Evolutionary conservation across 495 filamentous ascomycete genomes (phyloP).

Genomic region (Penicillium malachiteum): DNA sequence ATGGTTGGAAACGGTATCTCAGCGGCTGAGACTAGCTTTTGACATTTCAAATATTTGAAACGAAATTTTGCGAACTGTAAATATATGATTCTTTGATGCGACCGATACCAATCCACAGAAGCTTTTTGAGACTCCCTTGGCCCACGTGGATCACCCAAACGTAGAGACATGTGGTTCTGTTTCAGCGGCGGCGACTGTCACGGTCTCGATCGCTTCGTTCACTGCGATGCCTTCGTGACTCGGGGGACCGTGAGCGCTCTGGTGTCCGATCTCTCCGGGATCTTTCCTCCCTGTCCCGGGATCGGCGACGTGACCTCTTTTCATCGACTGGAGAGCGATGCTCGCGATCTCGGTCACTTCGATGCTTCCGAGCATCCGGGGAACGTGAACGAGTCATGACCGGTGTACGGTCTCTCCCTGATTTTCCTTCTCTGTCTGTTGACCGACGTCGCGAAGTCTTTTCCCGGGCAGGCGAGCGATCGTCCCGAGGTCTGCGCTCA

Average conservation of each 20-base stretch:
- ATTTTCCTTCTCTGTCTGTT: constrained; percentile 24
- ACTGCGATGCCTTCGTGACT: constrained; percentile 30
- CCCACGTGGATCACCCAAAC: background rate
- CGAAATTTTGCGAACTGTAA: background rate
- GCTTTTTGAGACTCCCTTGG: background rate
- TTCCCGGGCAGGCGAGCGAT: constrained; percentile 33
- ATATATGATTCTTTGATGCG: background rate
- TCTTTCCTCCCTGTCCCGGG: constrained; percentile 7
- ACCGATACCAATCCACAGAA: background rate
- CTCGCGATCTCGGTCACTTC: constrained; percentile 26
- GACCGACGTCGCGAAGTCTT: constrained; percentile 30
- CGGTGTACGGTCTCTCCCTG: constrained; percentile 29
- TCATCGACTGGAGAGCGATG: constrained; percentile 34
- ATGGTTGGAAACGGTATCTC: constrained; percentile 83
- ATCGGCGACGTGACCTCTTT: constrained; percentile 27
- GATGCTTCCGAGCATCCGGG: constrained; percentile 28
- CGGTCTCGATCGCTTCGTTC: constrained; percentile 36
- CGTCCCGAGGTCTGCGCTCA: constrained; percentile 32
- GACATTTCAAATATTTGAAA: background rate
- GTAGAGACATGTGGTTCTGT: constrained; percentile 6
- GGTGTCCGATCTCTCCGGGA: constrained; percentile 28
- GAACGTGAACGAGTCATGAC: constrained; percentile 39
- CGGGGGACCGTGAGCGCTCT: constrained; percentile 36
- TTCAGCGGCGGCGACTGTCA: constrained; percentile 35
- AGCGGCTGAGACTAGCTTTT: constrained; percentile 35